A percentile compares a stretch with the other conserved stretches of the same genome.
Evolutionary conservation across 805 yeast genomes (phyloP).

Genomic region (Lachancea dasiensis): DNA sequence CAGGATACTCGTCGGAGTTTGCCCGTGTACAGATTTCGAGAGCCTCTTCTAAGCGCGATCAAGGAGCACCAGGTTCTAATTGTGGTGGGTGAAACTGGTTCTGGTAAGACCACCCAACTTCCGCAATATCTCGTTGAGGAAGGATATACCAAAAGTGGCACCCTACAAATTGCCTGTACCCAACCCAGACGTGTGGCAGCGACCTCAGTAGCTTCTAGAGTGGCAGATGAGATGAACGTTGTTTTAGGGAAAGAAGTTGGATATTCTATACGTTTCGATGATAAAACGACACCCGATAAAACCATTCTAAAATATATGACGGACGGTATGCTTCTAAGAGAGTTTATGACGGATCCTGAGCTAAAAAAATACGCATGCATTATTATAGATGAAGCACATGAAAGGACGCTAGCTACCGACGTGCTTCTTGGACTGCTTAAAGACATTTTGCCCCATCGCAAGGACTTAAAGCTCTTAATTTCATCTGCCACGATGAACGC

Average conservation of each 20-base stretch:
- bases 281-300: slow-evolving; percentile 47
- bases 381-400: slow-evolving; percentile 97
- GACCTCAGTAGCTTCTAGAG: slow-evolving; percentile 81
- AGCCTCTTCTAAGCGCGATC: slow-evolving; percentile 55
- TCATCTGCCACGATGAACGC: slow-evolving; percentile 97
- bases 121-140: slow-evolving; percentile 85
- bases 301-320: slow-evolving; percentile 87
- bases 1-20: slow-evolving; percentile 54
- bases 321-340: slow-evolving; percentile 90
- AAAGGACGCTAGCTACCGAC: slow-evolving; percentile 90
- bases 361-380: slow-evolving; percentile 66
- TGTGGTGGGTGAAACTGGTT: slow-evolving; percentile 85
- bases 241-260: slow-evolving; percentile 86
- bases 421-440: slow-evolving; percentile 73
- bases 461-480: slow-evolving; percentile 68
- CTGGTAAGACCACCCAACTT: slow-evolving; percentile 91
- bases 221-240: slow-evolving; percentile 81
- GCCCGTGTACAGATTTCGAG: slow-evolving; percentile 67
- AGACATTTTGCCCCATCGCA: slow-evolving; percentile 53
- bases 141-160: slow-evolving; percentile 56
- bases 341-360: slow-evolving; percentile 71
- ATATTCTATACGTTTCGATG: slow-evolving; percentile 83
- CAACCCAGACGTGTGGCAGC: slow-evolving; percentile 98
- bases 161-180: slow-evolving; percentile 72
- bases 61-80: slow-evolving; percentile 59